Conservation (phyloP, 306 rosid genomes). For the Pyrus betulifolia region DNA sequence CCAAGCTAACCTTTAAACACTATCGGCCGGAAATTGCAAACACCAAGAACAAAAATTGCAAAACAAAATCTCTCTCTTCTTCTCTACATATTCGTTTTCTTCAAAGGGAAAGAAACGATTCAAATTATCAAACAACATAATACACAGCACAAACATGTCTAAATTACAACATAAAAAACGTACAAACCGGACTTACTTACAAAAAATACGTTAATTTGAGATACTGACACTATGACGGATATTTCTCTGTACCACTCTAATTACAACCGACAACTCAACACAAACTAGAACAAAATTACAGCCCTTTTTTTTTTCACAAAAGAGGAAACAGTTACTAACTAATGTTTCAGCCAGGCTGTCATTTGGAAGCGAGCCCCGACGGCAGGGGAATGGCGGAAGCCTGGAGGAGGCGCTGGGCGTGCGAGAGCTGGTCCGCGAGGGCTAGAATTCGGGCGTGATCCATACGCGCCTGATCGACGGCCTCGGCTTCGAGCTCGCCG, state of each 20-base stretch:
- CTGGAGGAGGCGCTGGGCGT: conserved; percentile 44
- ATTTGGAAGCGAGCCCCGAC: background rate
- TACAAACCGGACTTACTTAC: too few species aligned
- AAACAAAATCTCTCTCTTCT: background rate
- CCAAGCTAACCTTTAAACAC: too few species aligned
- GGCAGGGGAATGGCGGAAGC: conserved; percentile 23
- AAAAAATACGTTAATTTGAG: too few species aligned
- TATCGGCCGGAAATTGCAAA: background rate
- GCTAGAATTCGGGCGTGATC: conserved; percentile 46
- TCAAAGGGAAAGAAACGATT: background rate
- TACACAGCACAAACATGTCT: background rate
- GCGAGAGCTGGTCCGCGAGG: conserved; percentile 62
- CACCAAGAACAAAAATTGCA: background rate
- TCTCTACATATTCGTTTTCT: background rate
- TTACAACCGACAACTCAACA: background rate
- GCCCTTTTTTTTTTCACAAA: background rate
- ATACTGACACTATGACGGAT: rapidly evolving
- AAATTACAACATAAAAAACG: background rate
- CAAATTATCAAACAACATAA: background rate
- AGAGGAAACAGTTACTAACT: background rate
- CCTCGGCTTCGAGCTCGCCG: conserved; percentile 82
- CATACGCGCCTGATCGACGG: conserved; percentile 62
- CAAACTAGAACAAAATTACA: background rate
- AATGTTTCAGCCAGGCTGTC: background rate
- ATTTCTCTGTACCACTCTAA: background rate